Base-by-base conservation (phyloP, 2,329 filamentous ascomycete species). In the Fusarium sp. region DNA sequence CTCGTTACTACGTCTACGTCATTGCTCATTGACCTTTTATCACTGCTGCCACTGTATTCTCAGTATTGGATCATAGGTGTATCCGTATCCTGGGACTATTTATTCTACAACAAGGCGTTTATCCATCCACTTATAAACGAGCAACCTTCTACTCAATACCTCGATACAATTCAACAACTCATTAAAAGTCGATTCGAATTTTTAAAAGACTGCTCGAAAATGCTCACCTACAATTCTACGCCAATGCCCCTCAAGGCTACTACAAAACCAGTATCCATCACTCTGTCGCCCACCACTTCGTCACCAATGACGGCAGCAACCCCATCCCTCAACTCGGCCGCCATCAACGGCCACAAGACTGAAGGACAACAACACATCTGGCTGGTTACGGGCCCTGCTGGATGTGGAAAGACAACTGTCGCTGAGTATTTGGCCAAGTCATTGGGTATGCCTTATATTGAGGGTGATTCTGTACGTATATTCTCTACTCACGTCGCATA, bases 371-470 rank as follows among this genome's bases (percentile, higher is more conserved):
- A 90, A 75, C 92, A 94, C 79, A 93, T 94, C 77, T 94, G 91
- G 91, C 85, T 94, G 63, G 88, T 94, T 54, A 93, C 91, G 3
- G 92, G 92, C 28, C 92, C 92, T 54, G 92, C 92, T 45, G 92
- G 92, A 28, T 93, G 90, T 76, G 92, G 92, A 63, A 94, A 94
- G 84, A 92, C 88, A 60, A 94, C 92, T 1, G 87, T 94, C 28
- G 92, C 91, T 45, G 83, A 89, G 72, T 83, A 88, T 75, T 79
- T 94, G 45, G 87, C 91, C 45, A 80, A 85, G 23, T 78, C 85
- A n/a, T 82, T 94, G 37, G 81, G 86, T 30, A 77, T 93, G 61
- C 90, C 91, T 18, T 94, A 91, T 77, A 85, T 94, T 20, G 92
- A 94, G 82, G 92, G 92, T 65, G 92, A 94, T 76, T 87, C 92